phyloP scores from a whole-genome alignment of 2,329 filamentous ascomycete genomes.

The Tympanopsis confertula region DNA sequence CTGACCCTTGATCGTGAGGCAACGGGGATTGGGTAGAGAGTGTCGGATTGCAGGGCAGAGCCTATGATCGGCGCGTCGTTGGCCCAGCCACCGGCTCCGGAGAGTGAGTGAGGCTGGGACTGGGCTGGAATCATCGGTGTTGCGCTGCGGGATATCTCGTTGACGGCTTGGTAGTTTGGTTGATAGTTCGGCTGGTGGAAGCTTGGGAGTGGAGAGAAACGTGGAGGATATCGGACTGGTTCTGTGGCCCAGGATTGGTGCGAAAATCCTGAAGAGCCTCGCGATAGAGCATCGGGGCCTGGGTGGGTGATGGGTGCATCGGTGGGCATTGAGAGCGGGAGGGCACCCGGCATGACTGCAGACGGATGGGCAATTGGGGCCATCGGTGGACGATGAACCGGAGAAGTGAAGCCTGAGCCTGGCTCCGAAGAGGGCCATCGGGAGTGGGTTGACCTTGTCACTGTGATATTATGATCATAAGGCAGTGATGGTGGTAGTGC shows the following conservation, averaged over 20 bases:
- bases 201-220: conserved; percentile 8
- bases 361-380: neutral
- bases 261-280: conserved; percentile 18
- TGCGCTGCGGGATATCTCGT: neutral
- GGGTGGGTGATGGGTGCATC: conserved; percentile 5
- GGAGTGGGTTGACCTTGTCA: neutral
- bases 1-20: neutral
- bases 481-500: neutral
- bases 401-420: no score
- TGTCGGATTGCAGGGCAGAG: no score
- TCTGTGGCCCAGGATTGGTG: conserved; percentile 22
- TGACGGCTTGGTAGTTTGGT: neutral
- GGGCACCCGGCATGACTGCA: neutral
- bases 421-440: neutral
- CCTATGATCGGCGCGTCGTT: neutral
- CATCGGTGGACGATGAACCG: neutral
- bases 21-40: neutral
- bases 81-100: neutral
- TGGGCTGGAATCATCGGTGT: conserved; percentile 2
- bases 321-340: conserved; percentile 2
- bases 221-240: conserved; percentile 15
- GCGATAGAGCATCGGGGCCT: conserved; percentile 16
- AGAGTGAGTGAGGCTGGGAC: conserved; percentile 1
- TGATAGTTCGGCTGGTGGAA: no score
- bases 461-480: neutral